Percentiles rank a stretch among this genome's conserved stretches.
phyloP scores from a whole-genome alignment of 148 eudicot species.

The Pouteria glomerata region DNA sequence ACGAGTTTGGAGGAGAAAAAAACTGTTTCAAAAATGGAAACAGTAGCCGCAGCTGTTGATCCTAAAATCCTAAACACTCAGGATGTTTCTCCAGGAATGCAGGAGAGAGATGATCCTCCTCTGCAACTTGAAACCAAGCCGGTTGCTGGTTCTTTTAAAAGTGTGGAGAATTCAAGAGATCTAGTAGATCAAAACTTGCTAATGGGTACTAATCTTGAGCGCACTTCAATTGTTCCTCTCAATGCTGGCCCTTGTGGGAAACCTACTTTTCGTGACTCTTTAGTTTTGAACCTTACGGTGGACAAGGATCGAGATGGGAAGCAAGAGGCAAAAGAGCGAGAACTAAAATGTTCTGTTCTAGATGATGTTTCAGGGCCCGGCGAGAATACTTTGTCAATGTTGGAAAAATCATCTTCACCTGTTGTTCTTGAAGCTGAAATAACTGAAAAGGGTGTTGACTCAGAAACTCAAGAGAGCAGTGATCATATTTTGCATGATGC shows the following conservation, averaged over 20 bases:
- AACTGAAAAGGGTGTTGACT: not conserved
- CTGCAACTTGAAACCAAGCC: not conserved
- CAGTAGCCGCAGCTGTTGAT: constrained; percentile 11
- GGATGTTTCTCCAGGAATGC: constrained; percentile 11
- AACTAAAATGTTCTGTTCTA: not conserved
- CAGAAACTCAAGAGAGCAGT: constrained; percentile 6
- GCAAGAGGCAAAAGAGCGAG: not conserved
- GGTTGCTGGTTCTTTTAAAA: not conserved
- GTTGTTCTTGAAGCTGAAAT: not conserved
- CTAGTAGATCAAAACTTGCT: constrained; percentile 4
- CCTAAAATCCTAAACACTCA: not conserved
- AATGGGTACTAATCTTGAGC: not conserved
- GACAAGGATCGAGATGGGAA: constrained; percentile 9
- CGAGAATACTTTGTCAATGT: not conserved
- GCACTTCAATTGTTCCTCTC: constrained; percentile 3
- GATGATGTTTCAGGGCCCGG: constrained; percentile 5
- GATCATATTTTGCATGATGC: not conserved
- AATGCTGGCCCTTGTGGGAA: constrained; percentile 6
- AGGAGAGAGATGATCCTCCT: constrained; percentile 14
- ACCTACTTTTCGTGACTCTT: constrained; percentile 10
- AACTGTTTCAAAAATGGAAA: not conserved
- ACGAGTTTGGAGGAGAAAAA: constrained; percentile 1
- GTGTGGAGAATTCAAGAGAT: constrained; percentile 1
- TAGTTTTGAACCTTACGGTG: constrained; percentile 1
- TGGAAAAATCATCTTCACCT: not conserved